Conservation (phyloP, 1,284 basidiomycete species). For the Cryptococcus sp. region DNA sequence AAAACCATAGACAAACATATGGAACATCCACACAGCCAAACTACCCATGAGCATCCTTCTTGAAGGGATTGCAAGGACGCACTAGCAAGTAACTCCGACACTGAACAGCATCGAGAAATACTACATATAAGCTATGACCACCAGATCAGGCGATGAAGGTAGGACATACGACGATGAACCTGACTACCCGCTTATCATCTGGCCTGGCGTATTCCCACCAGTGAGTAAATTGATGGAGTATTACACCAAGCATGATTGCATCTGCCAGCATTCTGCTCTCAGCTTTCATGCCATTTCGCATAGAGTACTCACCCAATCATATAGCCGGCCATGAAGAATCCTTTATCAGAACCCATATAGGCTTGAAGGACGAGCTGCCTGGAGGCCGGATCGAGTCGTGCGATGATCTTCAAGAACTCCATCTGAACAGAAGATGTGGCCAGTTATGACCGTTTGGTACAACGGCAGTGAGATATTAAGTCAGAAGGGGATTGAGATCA, state of each 20-base stretch:
- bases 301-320: background rate
- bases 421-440: no score
- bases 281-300: no score
- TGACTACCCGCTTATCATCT: background rate
- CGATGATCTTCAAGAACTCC: no score
- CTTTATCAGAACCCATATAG: background rate
- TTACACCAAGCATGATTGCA: background rate
- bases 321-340: background rate
- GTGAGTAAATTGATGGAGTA: background rate
- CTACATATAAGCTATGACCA: no score
- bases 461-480: no score
- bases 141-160: background rate
- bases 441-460: no score
- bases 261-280: background rate
- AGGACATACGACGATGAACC: background rate
- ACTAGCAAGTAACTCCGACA: background rate
- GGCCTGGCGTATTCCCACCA: background rate
- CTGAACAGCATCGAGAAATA: background rate
- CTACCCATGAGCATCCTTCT: no score
- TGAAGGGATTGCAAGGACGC: background rate
- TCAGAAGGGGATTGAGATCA: no score
- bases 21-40: background rate
- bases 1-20: background rate
- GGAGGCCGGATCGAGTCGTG: no score
- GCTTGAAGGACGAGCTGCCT: no score